Base-by-base conservation (phyloP, 768 basidiomycete species). In the Tylopilus plumbeoviolaceoides region DNA sequence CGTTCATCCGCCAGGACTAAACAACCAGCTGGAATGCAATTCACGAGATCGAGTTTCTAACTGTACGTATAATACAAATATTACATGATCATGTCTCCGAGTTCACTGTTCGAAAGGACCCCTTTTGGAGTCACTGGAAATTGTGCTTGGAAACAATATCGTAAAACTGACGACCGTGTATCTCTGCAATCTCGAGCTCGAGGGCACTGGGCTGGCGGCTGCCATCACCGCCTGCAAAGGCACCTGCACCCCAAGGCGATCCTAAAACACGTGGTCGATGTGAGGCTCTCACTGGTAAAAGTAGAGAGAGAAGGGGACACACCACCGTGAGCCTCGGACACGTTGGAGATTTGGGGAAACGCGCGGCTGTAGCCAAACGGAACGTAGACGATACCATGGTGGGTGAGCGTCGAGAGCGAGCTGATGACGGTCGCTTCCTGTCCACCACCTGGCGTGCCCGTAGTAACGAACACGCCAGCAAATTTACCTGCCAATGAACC, bases 211-310 rank as follows among this genome's bases (percentile, higher is more conserved):
- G 82, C 58, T 76, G 67, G 48, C 83, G 80, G 2, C 69, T 62
- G 2, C 82, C 83, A 55, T 75, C 70, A 3, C 63, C 35, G 2
- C 66, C 75, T 20, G 83, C 76, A 49, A 76, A 75, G 7, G 84
- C 80, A 23, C 84, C 86, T n/a, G 89, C 85, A 47, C 89, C 89
- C 80, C 83, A 91, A 15, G 89, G 81, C 8, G 86, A 85, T 25
- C 86, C 86, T 84, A 47, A 43, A 47, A n/a, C 39, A 21, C 30
- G 30, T 7, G 10, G 5, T 7, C 10, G 8, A 30, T 11, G 30
- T 30, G 30, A 30, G 30, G 10, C 30, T 11, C 30, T 7, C 30
- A 7, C 30, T 30, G 30, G 30, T 30, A 12, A 17, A 25, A 2
- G 10, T 5, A 11, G n/a, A 40, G 41, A 21, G 23, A 23, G 23